A percentile compares a stretch with the other conserved stretches of the same genome.
Evolutionary conservation across 1,284 basidiomycete genomes (phyloP).

Genomic region (Ustilago nuda): DNA sequence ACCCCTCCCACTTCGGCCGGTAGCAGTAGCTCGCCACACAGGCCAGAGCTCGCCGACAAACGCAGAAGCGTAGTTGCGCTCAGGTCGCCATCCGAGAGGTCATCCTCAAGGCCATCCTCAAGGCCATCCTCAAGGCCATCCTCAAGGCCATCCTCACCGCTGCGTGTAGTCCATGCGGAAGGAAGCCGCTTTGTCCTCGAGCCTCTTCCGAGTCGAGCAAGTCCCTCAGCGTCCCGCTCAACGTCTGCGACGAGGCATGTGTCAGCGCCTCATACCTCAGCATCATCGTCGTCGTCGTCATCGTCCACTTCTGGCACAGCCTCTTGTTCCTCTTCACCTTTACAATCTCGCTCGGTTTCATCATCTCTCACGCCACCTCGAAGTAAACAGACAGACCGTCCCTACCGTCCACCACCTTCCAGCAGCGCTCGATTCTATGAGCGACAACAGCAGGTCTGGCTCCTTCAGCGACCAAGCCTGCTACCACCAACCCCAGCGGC

Average conservation of each 20-base stretch:
- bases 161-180: conserved; percentile 30
- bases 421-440: conserved; percentile 45
- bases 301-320: not conserved
- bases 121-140: not conserved
- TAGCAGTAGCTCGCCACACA: conserved; percentile 14
- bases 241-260: conserved; percentile 13
- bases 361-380: conserved; percentile 24
- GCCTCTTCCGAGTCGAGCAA: conserved; percentile 16
- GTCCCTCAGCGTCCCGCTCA: conserved; percentile 4
- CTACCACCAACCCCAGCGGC: conserved; percentile 1
- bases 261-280: conserved; percentile 9
- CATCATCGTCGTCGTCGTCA: conserved; percentile 6
- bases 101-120: not conserved
- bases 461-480: conserved; percentile 14
- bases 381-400: conserved; percentile 21
- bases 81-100: not conserved
- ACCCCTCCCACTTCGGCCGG: not conserved
- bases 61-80: conserved; percentile 14
- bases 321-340: conserved; percentile 7
- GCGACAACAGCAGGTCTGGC: conserved; percentile 40
- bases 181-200: conserved; percentile 44
- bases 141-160: conserved; percentile 5
- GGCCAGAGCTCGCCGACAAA: conserved; percentile 4
- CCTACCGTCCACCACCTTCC: conserved; percentile 46
- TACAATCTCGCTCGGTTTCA: conserved; percentile 20